These are phyloP conservation scores for Clarireedia homoeocarpa DNA, from an alignment of 2,329 filamentous ascomycete species.

Conservation along the genomic window DNA sequence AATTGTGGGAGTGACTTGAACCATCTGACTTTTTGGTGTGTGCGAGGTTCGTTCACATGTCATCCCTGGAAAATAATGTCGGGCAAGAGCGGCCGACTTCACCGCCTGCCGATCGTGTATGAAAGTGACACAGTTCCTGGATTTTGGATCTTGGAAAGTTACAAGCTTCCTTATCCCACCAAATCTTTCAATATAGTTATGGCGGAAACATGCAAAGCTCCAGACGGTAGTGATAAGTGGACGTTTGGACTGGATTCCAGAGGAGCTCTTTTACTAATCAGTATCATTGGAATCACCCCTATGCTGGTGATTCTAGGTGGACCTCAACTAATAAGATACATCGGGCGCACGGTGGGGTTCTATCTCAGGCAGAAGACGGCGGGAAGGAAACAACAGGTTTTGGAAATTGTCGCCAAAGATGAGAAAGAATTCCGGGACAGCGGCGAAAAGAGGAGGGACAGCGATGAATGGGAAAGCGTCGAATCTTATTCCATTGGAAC, in stretches of 20 bases:
- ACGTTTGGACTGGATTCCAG: slow-evolving; percentile 28
- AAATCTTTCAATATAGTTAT: slow-evolving; percentile 12
- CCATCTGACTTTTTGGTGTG: neutral
- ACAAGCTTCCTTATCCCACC: neutral
- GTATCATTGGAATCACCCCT: slow-evolving; percentile 28
- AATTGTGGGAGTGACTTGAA: neutral
- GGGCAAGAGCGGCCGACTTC: slow-evolving; percentile 4
- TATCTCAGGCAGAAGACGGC: slow-evolving; percentile 56
- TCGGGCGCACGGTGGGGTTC: slow-evolving; percentile 45
- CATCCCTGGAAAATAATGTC: neutral
- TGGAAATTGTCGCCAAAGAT: slow-evolving; percentile 39
- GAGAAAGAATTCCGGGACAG: slow-evolving; percentile 21
- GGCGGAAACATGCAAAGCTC: slow-evolving; percentile 27
- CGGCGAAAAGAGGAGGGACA: slow-evolving; percentile 34
- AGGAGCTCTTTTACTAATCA: slow-evolving; percentile 23
- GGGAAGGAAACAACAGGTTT: slow-evolving; percentile 50
- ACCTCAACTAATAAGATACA: slow-evolving; percentile 22
- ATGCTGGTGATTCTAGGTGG: slow-evolving; percentile 23
- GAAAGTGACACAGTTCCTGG: slow-evolving; percentile 10
- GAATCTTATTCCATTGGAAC: slow-evolving; percentile 42
- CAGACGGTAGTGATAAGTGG: slow-evolving; percentile 22
- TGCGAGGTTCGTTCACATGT: slow-evolving; percentile 2
- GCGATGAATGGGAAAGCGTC: slow-evolving; percentile 65
- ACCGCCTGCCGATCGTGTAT: slow-evolving; percentile 1
- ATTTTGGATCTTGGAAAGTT: neutral